Base-by-base conservation (phyloP, 2,329 filamentous ascomycete genomes). In the Cercospora brassicicola region DNA sequence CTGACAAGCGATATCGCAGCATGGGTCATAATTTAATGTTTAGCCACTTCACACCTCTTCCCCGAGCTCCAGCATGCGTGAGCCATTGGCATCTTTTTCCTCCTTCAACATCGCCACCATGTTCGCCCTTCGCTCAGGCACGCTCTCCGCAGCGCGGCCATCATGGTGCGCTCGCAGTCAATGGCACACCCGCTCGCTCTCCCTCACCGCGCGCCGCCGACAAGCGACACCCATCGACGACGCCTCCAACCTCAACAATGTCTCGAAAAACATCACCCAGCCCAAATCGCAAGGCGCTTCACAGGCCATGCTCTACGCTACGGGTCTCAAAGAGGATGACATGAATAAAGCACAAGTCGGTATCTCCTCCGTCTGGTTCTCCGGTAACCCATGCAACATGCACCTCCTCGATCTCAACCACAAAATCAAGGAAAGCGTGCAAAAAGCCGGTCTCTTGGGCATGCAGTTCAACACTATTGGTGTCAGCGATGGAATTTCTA, bases 401-500 rank as follows among this genome's bases (percentile, higher is more conserved):
- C 95, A 99, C 82, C 84, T 99, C 70, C 86, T 99, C 81, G 92
- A 96, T 77, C 88, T 99, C 69, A 96, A 92, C 78, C 86, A 90
- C 79, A 84, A 90, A 72, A 91, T 97, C 72, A 89, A 88, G 74
- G 87, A 91, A 77, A 88, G 89, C 70, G 90, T 92, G 33, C 82
- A 89, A 74, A 84, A 90, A 76, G 91, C 93, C 6, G 79, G 93
- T 23, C 85, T 99, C 69, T 86, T 96, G 69, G 93, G 93, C 71
- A 96, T 96, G 86, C 94, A 97, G 80, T 99, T 99, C 88, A 99
- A 99, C 85, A 99, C 96, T 69, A 92, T 99, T 77, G 95, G 95
- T 77, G 96, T 99, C 73, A 97, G 93, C 72, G 95, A 99, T 80
- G 95, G 89, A 67, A 99, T 99, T 76, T 97, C 93, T 75, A 99